Percentiles rank a stretch among this genome's conserved stretches.
Conservation (phyloP, 2,329 filamentous ascomycete genomes). For the Blumeria graminis region DNA sequence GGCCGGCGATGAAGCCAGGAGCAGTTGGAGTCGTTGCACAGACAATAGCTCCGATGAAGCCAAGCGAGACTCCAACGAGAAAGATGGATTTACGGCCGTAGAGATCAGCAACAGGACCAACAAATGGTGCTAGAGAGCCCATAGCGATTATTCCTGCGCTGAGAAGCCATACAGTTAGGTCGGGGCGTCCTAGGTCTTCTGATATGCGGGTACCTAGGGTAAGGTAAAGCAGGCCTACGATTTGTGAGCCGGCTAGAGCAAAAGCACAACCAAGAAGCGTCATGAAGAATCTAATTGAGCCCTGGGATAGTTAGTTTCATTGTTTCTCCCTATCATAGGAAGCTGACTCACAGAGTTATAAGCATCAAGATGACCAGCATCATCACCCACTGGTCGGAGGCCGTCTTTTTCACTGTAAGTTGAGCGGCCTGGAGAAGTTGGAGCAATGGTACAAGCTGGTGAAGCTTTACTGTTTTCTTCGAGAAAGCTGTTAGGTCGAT, state of each 20-base stretch:
- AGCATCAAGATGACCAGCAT: conserved; percentile 22
- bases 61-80: conserved; percentile 25
- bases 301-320: conserved; percentile 14
- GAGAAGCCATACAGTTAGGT: conserved; percentile 21
- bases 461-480: neutral
- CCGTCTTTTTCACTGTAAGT: conserved; percentile 14
- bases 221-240: neutral
- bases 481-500: neutral
- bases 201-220: neutral
- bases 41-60: conserved; percentile 35
- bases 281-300: conserved; percentile 36
- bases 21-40: conserved; percentile 31
- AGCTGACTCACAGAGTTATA: neutral
- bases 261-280: conserved; percentile 31
- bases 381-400: conserved; percentile 22
- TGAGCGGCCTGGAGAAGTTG: conserved; percentile 3
- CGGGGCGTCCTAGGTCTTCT: conserved; percentile 14
- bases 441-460: neutral
- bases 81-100: conserved; percentile 35
- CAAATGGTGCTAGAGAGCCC: conserved; percentile 34
- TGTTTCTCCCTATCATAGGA: neutral
- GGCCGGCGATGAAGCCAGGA: conserved; percentile 33
- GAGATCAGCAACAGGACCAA: conserved; percentile 39
- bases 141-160: conserved; percentile 29
- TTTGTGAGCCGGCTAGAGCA: conserved; percentile 12